Evolutionary conservation across 1,139 yeast species (phyloP).

Genomic region (Zygosaccharomyces sapae): DNA sequence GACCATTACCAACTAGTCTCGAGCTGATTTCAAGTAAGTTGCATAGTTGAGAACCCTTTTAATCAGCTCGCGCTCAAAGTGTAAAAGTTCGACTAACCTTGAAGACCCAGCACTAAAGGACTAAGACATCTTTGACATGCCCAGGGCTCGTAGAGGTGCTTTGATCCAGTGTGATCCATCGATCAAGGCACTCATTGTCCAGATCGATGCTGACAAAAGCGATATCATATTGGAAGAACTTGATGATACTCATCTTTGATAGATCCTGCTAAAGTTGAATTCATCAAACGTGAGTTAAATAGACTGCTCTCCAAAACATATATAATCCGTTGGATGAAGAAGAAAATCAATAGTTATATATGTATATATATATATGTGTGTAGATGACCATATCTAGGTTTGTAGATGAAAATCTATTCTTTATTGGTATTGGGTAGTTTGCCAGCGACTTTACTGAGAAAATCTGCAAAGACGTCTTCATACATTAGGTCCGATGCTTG

Average conservation of each 20-base stretch:
- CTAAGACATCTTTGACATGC: conserved; percentile 23
- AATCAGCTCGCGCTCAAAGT: not conserved
- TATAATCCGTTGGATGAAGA: conserved; percentile 82
- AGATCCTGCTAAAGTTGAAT: conserved; percentile 69
- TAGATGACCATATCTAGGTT: too few relatives aligned
- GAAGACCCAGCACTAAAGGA: not conserved
- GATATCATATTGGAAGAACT: conserved; percentile 80
- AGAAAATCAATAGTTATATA: too few relatives aligned
- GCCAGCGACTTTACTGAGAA: conserved; percentile 18
- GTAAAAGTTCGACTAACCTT: not conserved
- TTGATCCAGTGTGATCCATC: conserved; percentile 76
- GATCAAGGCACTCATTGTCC: conserved; percentile 76
- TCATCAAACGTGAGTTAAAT: conserved; percentile 73
- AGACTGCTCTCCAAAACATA: conserved; percentile 72
- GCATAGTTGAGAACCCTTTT: not conserved
- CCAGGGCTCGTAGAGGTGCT: conserved; percentile 39
- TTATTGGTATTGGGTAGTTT: conserved; percentile 11
- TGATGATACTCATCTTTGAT: conserved; percentile 87
- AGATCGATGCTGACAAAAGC: conserved; percentile 60
- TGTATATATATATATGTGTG: too few relatives aligned
- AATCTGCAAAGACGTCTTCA: conserved; percentile 28
- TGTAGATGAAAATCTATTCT: not conserved
- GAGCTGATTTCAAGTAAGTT: not conserved
- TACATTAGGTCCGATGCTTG: conserved; percentile 27
- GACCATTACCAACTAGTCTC: not conserved